Evolutionary conservation across 2,329 filamentous ascomycete species (phyloP), one percentile per base, ranked within the genome.

Genomic region (Arthrobotrys sphaeroides): DNA sequence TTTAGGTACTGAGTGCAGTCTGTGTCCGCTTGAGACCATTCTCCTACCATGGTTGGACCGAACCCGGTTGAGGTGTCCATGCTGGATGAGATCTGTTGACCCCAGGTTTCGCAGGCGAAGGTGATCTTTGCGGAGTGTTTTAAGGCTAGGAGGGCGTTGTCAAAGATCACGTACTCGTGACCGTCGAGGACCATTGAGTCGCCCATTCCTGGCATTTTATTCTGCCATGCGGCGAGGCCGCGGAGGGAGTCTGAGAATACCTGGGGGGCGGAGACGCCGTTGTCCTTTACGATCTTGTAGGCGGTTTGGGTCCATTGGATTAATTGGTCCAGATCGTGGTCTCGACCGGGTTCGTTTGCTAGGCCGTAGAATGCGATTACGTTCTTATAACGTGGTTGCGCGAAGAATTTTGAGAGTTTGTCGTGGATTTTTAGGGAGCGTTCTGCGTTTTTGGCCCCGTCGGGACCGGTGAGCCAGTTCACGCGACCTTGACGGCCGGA

Each of bases 141-240:
- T 80, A 91, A 90, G 43, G 88, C 87, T 80, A 99, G 90, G 82
- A 96, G 92, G 78, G 90, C 89, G 43, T 88, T 88, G 85, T 99
- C 97, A 87, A 99, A 99, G 82, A 97, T 97, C 80, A 96, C 92
- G 83, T 99, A 99, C 83, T 98, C 94, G 83, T 99, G 95, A 31
- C 95, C 94, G 83, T 99, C 95, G n/a, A 99, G 88, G n/a, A 96
- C 88, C 78, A 98, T 85, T 77, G 89, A 85, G 78, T 90, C 87
- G 49, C 90, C 86, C 80, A 91, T 87, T 18, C 87, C 86, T 78
- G 90, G 88, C 79, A 98, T 87, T 81, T 91, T 87, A 36, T 92
- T 92, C 82, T 97, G 90, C 95, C 95, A 99, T 80, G 95, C 94
- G 77, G 87, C 86, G 2, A 98, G 87, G 6, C 94, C 94, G 84